phyloP scores from a whole-genome alignment of 768 basidiomycete genomes.

The Phylloporus sp. region DNA sequence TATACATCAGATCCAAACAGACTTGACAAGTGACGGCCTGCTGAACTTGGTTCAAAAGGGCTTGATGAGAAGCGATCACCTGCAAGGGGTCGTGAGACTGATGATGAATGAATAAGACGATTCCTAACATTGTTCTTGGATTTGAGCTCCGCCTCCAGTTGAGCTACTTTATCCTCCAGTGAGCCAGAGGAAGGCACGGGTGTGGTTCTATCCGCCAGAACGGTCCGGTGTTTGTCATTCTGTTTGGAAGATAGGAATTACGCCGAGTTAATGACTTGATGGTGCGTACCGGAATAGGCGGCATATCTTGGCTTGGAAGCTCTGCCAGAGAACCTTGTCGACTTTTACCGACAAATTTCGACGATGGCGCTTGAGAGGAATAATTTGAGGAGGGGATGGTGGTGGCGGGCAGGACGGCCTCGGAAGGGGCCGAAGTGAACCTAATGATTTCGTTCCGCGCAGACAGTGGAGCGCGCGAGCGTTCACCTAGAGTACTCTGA shows the following conservation, averaged over 20 bases:
- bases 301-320: constrained; percentile 2
- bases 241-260: constrained; percentile 12
- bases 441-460: constrained; percentile 25
- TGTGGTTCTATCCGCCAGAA: background rate
- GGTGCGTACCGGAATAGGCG: constrained; percentile 14
- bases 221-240: background rate
- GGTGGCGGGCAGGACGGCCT: constrained; percentile 3
- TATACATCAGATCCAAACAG: constrained; percentile 68
- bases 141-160: constrained; percentile 42
- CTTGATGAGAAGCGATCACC: constrained; percentile 51
- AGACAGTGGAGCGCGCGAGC: constrained; percentile 15
- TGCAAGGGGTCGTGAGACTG: constrained; percentile 17
- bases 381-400: background rate
- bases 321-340: background rate
- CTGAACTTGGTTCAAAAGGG: constrained; percentile 48
- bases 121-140: constrained; percentile 36
- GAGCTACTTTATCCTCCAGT: constrained; percentile 29
- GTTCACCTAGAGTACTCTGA: constrained; percentile 7
- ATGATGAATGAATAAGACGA: background rate
- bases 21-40: constrained; percentile 73
- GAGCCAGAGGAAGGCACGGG: background rate
- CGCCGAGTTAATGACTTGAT: background rate
- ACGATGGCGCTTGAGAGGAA: background rate
- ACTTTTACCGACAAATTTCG: background rate
- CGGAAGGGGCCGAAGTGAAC: constrained; percentile 21